These are phyloP conservation scores for Cladosporium sphaerospermum DNA, from an alignment of 2,329 filamentous ascomycete species.

Conservation along the genomic window DNA sequence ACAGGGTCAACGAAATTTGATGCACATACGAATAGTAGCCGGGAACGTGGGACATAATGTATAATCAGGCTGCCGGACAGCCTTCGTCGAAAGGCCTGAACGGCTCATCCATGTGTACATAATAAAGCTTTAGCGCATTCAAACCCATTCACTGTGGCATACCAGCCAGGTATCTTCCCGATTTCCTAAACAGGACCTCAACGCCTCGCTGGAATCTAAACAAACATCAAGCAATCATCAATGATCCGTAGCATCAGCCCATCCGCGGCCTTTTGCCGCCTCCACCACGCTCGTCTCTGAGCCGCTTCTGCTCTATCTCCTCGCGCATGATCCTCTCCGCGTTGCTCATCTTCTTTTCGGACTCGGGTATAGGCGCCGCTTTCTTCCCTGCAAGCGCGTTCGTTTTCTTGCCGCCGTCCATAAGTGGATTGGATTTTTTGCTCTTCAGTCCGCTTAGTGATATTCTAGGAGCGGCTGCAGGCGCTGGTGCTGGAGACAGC, in stretches of 20 bases:
- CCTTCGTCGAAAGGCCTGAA: neutral
- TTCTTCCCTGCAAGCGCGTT: slow-evolving; percentile 67
- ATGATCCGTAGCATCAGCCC: slow-evolving; percentile 11
- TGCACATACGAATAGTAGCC: too few species aligned
- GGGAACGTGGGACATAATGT: neutral
- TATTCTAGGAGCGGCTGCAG: slow-evolving; percentile 37
- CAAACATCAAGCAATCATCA: neutral
- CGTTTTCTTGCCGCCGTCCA: slow-evolving; percentile 54
- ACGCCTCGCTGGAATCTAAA: slow-evolving; percentile 10
- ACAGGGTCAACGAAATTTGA: too few species aligned
- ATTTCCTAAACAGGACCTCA: neutral
- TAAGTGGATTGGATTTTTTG: slow-evolving; percentile 38
- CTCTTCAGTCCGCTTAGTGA: slow-evolving; percentile 59
- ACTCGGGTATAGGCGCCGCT: slow-evolving; percentile 45
- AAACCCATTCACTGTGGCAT: neutral
- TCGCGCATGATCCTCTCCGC: slow-evolving; percentile 82
- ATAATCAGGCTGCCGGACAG: slow-evolving; percentile 3
- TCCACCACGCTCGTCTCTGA: slow-evolving; percentile 22
- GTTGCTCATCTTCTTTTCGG: slow-evolving; percentile 79
- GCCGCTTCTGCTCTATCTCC: slow-evolving; percentile 35
- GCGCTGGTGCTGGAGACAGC: slow-evolving; percentile 20
- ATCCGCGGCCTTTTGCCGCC: slow-evolving; percentile 22
- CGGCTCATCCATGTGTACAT: neutral
- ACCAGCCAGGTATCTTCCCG: slow-evolving; percentile 9
- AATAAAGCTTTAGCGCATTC: neutral